Base-by-base conservation (phyloP, 805 yeast genomes). In the Suhomyces prunicola region DNA sequence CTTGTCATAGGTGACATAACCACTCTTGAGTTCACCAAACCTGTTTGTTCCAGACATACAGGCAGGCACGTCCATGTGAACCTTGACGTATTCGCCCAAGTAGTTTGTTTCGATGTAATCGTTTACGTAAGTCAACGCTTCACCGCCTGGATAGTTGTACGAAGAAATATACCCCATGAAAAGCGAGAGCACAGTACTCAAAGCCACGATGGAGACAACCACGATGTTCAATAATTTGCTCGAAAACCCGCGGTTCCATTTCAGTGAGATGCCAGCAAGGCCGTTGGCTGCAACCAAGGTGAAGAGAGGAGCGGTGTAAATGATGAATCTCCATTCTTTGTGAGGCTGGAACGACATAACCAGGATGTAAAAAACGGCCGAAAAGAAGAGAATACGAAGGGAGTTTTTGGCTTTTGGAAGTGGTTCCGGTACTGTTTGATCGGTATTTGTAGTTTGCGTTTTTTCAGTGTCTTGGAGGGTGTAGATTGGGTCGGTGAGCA, bases 271-370 rank as follows among this genome's bases (percentile, higher is more conserved):
- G 42, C 54, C 56, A 1, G 79, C 67, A 13, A 86, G 78, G 6
- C 88, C 89, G 45, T 79, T 73, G 2, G 94, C 85, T 5, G 88
- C 91, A 31, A 81, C 64, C 17, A 87, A 60, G 0, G 87, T 82
- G 53, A 90, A 66, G 0, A 86, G 74, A 0, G 97, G 97, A 4
- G 87, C 71, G 0, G 84, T 73, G 67, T 92, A 93, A 15, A 87
- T 74, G 41, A 93, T 83, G 63, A 93, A 93, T 60, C 97, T 80
- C 96, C 96, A 90, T 73, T 93, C 98, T 66, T 93, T 93, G 62
- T 93, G 97, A 2, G 94, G 91, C 67, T 88, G 94, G 49, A 86
- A 66, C 0, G 97, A 90, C 79, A 91, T 78, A 5, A 83, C 61
- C 1, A 73, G 55, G n/a, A 91, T 76, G 63, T 74, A 92, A 13